Evolutionary conservation across 768 basidiomycete genomes (phyloP), one percentile per base, ranked within the genome.

Genomic region (Xerocomus spinulosus): DNA sequence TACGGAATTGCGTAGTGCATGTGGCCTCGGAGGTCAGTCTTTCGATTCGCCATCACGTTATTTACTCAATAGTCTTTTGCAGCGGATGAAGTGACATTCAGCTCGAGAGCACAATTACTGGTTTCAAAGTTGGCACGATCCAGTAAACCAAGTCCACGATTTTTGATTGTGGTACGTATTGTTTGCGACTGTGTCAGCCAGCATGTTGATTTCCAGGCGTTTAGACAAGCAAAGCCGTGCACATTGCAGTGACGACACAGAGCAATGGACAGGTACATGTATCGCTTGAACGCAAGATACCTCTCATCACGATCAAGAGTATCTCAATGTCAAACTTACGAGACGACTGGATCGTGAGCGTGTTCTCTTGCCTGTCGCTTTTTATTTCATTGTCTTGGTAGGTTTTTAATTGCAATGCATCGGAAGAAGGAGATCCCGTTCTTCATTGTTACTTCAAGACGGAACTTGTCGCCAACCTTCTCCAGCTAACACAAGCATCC

Each of bases 381-480:
- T n/a, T 25, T n/a, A 17, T 43, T 36, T 61, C 29, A 62, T 12
- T n/a, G 5, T n/a, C 23, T 37, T 50, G 26, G 17, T 53, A 92
- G 92, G 80, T 77, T 1, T 68, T 98, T 61, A 94, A 94, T 60
- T 79, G 80, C 37, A 81, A 77, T 46, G 73, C 77, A 9, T 82
- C 85, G 15, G 94, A 97, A 66, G 95, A 98, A 64, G 95, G 94
- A 25, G 96, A 99, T 62, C 93, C 95, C 0, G 74, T 97, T 49
- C 77, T 99, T 61, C 86, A 81, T 53, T 93, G 89, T 56, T 76
- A 83, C 53, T 94, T 98, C 80, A 99, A 99, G 78, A 98, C 96
- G 0, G 96, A 99, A 63, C 75, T 99, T 44, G 76, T 83, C 14
- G 80, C 91, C 15, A 83, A 86, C 58, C 77, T 99, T 28, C 71